phyloP scores from a whole-genome alignment of 495 filamentous ascomycete genomes.

The Polyplosphaeria fusca region DNA sequence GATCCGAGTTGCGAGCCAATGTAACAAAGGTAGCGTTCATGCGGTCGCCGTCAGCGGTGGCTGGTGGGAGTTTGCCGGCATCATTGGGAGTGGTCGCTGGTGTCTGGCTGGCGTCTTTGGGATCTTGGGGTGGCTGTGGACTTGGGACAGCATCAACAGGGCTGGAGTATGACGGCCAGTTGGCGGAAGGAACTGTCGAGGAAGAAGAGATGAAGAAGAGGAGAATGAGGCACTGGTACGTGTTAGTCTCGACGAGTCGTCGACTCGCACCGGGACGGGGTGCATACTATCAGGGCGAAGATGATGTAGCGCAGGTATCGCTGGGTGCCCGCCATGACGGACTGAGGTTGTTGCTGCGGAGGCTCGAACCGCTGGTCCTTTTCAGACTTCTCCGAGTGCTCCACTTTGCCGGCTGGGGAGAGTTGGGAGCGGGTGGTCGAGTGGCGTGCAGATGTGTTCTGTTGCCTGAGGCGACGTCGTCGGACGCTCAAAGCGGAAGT shows the following conservation, averaged over 20 bases:
- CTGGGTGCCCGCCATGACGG: constrained; percentile 39
- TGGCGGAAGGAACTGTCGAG: constrained; percentile 37
- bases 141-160: constrained; percentile 4
- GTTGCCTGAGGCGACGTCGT: constrained; percentile 21
- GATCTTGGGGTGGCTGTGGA: constrained; percentile 1
- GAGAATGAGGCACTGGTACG: constrained; percentile 61
- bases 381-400: constrained; percentile 24
- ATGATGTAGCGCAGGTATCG: constrained; percentile 75
- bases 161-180: constrained; percentile 15
- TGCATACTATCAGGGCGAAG: constrained; percentile 77
- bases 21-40: constrained; percentile 98
- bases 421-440: constrained; percentile 6
- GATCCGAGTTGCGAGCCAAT: constrained; percentile 82
- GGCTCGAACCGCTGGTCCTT: constrained; percentile 28
- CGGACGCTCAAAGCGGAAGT: constrained; percentile 6
- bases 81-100: constrained; percentile 30
- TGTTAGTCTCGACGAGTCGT: constrained; percentile 1
- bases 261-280: not conserved
- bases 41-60: constrained; percentile 57
- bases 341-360: constrained; percentile 16
- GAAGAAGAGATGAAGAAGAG: constrained; percentile 80
- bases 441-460: constrained; percentile 4
- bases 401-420: constrained; percentile 32
- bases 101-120: not conserved
- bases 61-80: constrained; percentile 44